Conservation (phyloP, 345 rosid genomes). For the Microthlaspi erraticum region DNA sequence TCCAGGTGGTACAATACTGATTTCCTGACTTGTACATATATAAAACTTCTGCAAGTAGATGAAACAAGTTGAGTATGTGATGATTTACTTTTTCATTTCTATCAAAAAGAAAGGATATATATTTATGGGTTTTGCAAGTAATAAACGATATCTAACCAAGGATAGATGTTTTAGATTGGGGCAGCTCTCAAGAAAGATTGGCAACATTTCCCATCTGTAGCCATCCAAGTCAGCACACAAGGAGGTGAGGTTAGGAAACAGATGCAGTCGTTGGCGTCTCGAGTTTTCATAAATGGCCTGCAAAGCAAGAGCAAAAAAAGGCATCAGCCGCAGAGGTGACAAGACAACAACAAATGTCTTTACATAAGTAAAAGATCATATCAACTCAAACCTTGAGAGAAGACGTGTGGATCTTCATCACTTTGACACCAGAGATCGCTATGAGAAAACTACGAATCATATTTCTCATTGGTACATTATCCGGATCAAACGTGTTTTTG, state of each 20-base stretch:
- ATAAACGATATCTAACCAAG: neutral
- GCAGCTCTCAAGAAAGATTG: constrained; percentile 32
- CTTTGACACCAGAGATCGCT: neutral
- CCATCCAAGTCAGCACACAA: neutral
- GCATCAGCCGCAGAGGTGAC: no score
- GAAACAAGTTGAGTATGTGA: no score
- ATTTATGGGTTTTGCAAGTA: neutral
- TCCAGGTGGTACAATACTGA: neutral
- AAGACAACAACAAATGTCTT: no score
- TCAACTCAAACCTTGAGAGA: no score
- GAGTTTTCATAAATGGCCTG: constrained; percentile 10
- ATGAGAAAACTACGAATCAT: constrained; percentile 16
- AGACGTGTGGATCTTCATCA: no score
- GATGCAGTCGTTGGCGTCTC: constrained; percentile 10
- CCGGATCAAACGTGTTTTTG: neutral
- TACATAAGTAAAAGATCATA: neutral
- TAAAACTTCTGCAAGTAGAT: neutral
- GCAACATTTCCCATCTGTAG: constrained; percentile 11
- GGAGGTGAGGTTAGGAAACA: constrained; percentile 8
- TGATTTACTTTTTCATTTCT: neutral
- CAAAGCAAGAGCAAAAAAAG: neutral
- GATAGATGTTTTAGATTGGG: constrained; percentile 24
- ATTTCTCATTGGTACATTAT: constrained; percentile 10
- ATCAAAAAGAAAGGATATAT: neutral
- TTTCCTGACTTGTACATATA: neutral